Evolutionary conservation across 495 filamentous ascomycete genomes (phyloP), one percentile per base, ranked within the genome.

Genomic region (Filosporella fistucella): DNA sequence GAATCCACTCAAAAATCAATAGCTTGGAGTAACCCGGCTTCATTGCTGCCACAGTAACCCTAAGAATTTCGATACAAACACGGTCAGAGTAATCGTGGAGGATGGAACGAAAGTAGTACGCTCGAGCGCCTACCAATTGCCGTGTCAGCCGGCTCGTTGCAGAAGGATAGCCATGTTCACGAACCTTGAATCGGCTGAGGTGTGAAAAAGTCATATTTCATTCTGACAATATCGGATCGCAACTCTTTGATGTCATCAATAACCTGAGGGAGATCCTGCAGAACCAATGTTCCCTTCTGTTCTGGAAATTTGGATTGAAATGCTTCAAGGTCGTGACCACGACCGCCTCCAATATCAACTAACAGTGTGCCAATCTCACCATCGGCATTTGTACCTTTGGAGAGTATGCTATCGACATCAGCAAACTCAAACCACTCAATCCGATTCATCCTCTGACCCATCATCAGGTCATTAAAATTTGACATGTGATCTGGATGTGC

Each of bases 51-150:
- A 26, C 23, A n/a, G 42, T 38, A 18, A 45, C 28, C 30, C 38
- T 51, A 10, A 80, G 50, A 45, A 78, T 76, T n/a, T 39, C 54
- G 10, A 58, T 41, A 1, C 62, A 65, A 11, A 71, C 58, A 5
- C 52, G 51, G 28, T 70, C 60, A 6, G 62, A 45, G 60, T 67
- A 71, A 44, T 78, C 71, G 47, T 79, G 75, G 4, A 80, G 38
- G 18, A 80, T 65, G 47, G 63, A 60, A 6, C 73, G 66, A n/a
- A 79, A 54, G 24, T 75, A 63, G 48, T 78, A 78, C 23, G 61
- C 65, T 17, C 63, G 59, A 17, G 73, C 73, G 0, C 71, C 68
- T 69, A 43, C 21, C 17, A 7, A 37, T 30, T 12, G n/a, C n/a
- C n/a, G n/a, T n/a, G 16, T 33, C 24, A 45, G 26, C 18, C 18